Conservation (phyloP, 495 filamentous ascomycete species). For the Pyrenula aspistea region DNA sequence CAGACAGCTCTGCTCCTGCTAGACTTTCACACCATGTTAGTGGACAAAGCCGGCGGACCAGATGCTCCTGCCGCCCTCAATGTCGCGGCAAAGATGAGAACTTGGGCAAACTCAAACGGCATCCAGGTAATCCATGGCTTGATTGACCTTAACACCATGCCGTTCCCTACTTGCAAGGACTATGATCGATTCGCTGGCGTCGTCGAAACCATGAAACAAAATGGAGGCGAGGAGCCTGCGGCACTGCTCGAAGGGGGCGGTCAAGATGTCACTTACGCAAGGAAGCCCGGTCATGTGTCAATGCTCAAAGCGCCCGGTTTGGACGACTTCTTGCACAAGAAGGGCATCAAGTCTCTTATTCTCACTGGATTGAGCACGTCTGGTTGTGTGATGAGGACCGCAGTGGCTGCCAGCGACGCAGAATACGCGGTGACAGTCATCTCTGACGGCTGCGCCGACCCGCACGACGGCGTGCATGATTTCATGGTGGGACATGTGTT, state of each 20-base stretch:
- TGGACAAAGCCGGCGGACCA: slow-evolving; percentile 3
- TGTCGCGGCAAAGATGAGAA: slow-evolving; percentile 11
- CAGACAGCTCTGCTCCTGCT: slow-evolving; percentile 22
- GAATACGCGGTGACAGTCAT: slow-evolving; percentile 17
- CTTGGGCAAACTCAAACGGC: slow-evolving; percentile 15
- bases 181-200: background rate
- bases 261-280: slow-evolving; percentile 13
- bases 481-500: slow-evolving; percentile 9
- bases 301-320: slow-evolving; percentile 17
- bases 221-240: slow-evolving; percentile 9
- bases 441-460: slow-evolving; percentile 17
- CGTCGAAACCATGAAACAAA: slow-evolving; percentile 3
- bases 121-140: slow-evolving; percentile 20
- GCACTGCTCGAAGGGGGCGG: slow-evolving; percentile 5
- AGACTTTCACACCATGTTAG: slow-evolving; percentile 19
- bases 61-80: slow-evolving; percentile 7
- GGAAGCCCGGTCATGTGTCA: slow-evolving; percentile 14
- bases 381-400: slow-evolving; percentile 18
- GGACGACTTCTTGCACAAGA: slow-evolving; percentile 12
- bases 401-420: slow-evolving; percentile 4
- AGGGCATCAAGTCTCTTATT: slow-evolving; percentile 14
- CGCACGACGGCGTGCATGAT: slow-evolving; percentile 13
- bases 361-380: slow-evolving; percentile 17
- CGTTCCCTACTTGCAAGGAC: slow-evolving; percentile 17
- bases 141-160: slow-evolving; percentile 9